Evolutionary conservation across 768 basidiomycete species (phyloP), one percentile per base, ranked within the genome.

Genomic region (Amyloporia xantha): DNA sequence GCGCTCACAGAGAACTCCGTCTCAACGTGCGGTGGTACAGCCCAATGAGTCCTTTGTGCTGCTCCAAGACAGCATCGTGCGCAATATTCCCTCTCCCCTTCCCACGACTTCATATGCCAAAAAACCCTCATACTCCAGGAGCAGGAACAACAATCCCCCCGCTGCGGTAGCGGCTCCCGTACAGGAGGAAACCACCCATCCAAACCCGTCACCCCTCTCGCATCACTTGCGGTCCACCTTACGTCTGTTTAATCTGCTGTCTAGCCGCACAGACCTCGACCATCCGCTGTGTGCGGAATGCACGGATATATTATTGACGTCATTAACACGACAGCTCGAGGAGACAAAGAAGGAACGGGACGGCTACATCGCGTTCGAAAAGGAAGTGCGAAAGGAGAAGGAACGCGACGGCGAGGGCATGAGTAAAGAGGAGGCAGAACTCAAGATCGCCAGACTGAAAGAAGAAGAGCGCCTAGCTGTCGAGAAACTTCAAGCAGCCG

Each of bases 281-380:
- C 93, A 97, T 62, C 96, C 96, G 4, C 75, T 99, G 6, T 99
- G 96, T 65, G 81, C 86, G 0, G 95, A 98, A 60, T 99, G 96
- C 66, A 91, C 93, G 2, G 84, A 88, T 59, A 76, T 86, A 41
- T 68, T 98, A 27, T 77, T 94, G 25, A 72, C 72, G 1, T 80
- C 79, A 21, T 77, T 98, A 26, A 82, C 86, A 57, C 76, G 77
- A 40, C 84, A 91, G 60, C 73, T 95, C 13, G 91, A 95, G 49
- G 92, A 96, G 69, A 86, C 86, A 2, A 90, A 84, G 69, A 87
- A 84, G 62, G 92, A 96, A 62, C 72, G 92, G 50, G 93, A 96
- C 56, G 91, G 91, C 0, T 96, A 95, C 63, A 82, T 91, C 53
- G 88, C 90, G 0, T 97, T 94, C 60, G 92, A 95, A 65, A 85